Evolutionary conservation across 257 asterid genomes (phyloP), one percentile per base, ranked within the genome.

Genomic region (Solanum dulcamara): DNA sequence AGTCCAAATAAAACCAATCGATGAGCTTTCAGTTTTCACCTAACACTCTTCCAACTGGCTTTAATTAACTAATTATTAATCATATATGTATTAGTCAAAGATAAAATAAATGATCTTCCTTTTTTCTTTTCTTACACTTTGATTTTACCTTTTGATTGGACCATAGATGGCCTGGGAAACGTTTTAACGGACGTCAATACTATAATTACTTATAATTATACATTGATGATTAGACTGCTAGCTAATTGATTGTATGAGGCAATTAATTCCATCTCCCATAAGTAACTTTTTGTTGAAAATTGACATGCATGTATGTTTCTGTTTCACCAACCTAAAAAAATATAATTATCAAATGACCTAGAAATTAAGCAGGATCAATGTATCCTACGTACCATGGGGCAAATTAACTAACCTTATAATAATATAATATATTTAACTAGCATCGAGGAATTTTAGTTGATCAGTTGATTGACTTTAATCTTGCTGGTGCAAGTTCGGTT

Each of bases 1-100:
- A 53, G 62, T 53, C 62, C 62, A 53, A 53, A 53, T 53, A 53
- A 53, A 53, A 64, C 38, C 72, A 38, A 64, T 64, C 74, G 62
- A n/a, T n/a, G 66, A 67, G 77, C 26, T 67, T 33, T 67, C 42
- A 66, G 37, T 30, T 66, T 30, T 8, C 77, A 67, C 77, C 44
- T 67, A 67, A 67, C 46, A 32, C 46, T 17, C 26, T 64, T 28
- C 77, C 46, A 17, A 67, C 4, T 33, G 46, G 46, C 46, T 18
- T 7, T 66, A 62, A 28, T 67, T 17, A 67, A 67, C 33, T 20
- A 20, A 8, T 22, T 55, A 15, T 37, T n/a, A n/a, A 37, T 6
- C 1, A 40, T 44, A 44, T 60, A 60, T n/a, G n/a, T 64, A 64
- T 28, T 64, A 64, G 71, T 64, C 12, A 28, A 14, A 62, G n/a